Evolutionary conservation across 1,284 basidiomycete genomes (phyloP).

Genomic region (Ceratobasidium sp.): DNA sequence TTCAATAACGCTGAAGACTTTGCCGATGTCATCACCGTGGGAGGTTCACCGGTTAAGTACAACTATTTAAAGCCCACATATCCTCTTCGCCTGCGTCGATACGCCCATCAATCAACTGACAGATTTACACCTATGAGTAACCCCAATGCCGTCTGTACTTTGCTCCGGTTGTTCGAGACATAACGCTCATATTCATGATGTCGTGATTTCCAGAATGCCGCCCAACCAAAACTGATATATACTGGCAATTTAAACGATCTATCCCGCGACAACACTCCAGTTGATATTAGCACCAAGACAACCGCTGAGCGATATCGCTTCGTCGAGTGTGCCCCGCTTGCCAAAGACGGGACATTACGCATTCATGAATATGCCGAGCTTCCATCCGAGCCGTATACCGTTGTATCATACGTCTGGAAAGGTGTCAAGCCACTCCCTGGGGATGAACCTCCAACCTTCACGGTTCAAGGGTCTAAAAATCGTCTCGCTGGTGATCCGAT

Average conservation of each 20-base stretch:
- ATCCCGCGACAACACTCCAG: no score
- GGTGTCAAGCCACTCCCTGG: background rate
- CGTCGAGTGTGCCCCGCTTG: background rate
- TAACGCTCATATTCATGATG: no score
- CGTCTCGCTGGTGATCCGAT: background rate
- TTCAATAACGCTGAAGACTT: no score
- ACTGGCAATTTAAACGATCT: background rate
- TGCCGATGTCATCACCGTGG: no score
- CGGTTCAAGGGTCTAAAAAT: background rate
- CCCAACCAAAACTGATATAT: background rate
- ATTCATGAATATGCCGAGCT: background rate
- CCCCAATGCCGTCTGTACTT: no score
- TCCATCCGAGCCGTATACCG: background rate
- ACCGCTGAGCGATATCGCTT: background rate
- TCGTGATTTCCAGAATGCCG: background rate
- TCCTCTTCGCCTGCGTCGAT: no score
- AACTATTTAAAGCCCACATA: no score
- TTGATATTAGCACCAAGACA: background rate
- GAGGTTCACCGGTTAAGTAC: no score
- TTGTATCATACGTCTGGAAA: background rate
- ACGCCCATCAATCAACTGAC: no score
- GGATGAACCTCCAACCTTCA: background rate
- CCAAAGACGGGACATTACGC: background rate
- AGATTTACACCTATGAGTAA: no score
- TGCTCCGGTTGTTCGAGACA: no score